Evolutionary conservation across 2,329 filamentous ascomycete species (phyloP).

Genomic region (Plenodomus biglobosus): DNA sequence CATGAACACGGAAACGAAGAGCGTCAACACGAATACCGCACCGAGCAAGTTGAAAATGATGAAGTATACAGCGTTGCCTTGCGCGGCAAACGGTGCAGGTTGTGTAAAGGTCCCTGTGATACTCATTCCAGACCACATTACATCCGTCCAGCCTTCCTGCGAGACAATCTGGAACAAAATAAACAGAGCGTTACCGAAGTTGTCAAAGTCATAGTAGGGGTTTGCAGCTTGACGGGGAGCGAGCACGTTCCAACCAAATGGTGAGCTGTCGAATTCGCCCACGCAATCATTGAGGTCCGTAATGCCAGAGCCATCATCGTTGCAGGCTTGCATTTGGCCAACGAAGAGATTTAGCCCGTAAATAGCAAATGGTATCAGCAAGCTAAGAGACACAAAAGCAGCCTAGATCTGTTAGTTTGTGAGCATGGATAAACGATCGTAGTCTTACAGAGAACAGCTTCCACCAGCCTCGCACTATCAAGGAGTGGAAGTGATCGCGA

Average conservation of each 20-base stretch:
- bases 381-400: conserved; percentile 88
- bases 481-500: conserved; percentile 92
- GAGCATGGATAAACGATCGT: background rate
- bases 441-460: conserved; percentile 78
- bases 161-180: conserved; percentile 98
- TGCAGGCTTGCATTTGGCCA: conserved; percentile 77
- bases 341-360: conserved; percentile 94
- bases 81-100: conserved; percentile 66
- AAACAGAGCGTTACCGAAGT: conserved; percentile 90
- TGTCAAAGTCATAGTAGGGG: conserved; percentile 87
- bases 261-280: conserved; percentile 75
- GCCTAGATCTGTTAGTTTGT: conserved; percentile 51
- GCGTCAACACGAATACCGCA: conserved; percentile 91
- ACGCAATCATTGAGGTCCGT: conserved; percentile 72
- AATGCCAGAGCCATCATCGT: conserved; percentile 64
- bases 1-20: conserved; percentile 99
- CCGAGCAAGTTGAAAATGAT: conserved; percentile 94
- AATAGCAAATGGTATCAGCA: conserved; percentile 94
- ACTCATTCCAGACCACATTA: conserved; percentile 80
- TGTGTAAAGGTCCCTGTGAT: conserved; percentile 78
- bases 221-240: conserved; percentile 81
- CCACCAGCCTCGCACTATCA: conserved; percentile 91
- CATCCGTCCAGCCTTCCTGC: conserved; percentile 95
- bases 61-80: conserved; percentile 92
- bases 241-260: conserved; percentile 82